Percentiles rank a stretch among this genome's conserved stretches.
Evolutionary conservation across 2,329 filamentous ascomycete genomes (phyloP).

Genomic region (Diaporthe vaccinii): DNA sequence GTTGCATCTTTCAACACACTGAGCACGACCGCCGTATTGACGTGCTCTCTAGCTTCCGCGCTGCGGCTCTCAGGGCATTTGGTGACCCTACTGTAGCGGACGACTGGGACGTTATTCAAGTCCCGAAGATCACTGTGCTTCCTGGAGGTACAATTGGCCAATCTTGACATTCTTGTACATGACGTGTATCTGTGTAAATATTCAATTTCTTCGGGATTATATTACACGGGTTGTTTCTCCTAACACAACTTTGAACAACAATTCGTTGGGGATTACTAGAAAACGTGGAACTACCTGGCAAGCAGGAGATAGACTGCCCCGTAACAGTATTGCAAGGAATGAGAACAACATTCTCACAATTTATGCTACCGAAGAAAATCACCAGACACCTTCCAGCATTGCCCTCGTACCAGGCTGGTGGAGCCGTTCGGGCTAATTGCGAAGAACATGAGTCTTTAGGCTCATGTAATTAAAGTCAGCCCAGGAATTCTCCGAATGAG

Average conservation of each 20-base stretch:
- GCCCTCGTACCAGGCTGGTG: neutral
- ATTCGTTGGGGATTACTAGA: no score
- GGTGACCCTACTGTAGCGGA: neutral
- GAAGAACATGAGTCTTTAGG: neutral
- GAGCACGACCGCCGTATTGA: neutral
- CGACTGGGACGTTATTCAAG: neutral
- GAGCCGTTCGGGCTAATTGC: neutral
- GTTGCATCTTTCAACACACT: neutral
- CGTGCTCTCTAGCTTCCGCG: neutral
- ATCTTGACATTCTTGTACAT: neutral
- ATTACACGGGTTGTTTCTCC: neutral
- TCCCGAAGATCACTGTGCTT: conserved; percentile 5
- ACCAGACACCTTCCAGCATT: neutral
- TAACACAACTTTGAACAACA: neutral
- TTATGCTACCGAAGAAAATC: neutral
- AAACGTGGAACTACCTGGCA: neutral
- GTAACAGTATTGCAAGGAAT: neutral
- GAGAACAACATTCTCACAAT: neutral
- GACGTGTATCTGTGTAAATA: neutral
- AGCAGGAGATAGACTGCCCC: neutral
- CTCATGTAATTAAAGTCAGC: neutral
- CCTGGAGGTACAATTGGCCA: conserved; percentile 19
- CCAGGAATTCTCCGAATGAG: no score
- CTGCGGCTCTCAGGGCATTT: conserved; percentile 5
- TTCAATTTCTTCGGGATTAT: neutral